phyloP scores from a whole-genome alignment of 176 grass and related monocot species.

The Chloris gayana region DNA sequence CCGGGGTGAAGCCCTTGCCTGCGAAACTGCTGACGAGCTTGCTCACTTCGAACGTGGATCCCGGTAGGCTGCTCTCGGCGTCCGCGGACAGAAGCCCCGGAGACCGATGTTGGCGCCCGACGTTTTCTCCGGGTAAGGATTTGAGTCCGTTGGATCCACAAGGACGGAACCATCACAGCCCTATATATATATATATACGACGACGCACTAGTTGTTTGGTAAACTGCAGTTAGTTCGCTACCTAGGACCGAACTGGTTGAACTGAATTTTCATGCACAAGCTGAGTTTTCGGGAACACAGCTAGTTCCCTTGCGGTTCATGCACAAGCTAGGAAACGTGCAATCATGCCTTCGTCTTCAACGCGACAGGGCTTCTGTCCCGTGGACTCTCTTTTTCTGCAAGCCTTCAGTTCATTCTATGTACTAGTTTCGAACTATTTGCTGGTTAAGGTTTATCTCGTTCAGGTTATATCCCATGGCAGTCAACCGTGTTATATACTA shows the following conservation, averaged over 20 bases:
- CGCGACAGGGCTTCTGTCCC: background rate
- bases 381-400: background rate
- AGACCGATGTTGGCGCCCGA: slow-evolving; percentile 26
- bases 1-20: slow-evolving; percentile 37
- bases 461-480: background rate
- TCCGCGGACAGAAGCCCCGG: slow-evolving; percentile 23
- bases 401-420: background rate
- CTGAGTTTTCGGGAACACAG: background rate
- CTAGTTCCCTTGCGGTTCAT: no score
- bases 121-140: background rate
- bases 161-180: slow-evolving; percentile 29
- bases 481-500: background rate
- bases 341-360: background rate
- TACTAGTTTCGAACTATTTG: background rate
- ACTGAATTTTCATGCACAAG: background rate
- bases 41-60: slow-evolving; percentile 17
- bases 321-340: background rate
- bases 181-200: no score
- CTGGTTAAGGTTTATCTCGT: background rate
- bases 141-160: background rate
- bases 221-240: background rate
- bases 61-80: slow-evolving; percentile 6
- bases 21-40: slow-evolving; percentile 17
- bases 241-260: background rate
- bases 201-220: background rate